These are phyloP conservation scores for Pyropia yezoensis DNA, from an alignment of 23 red algal species.

Conservation along the genomic window DNA sequence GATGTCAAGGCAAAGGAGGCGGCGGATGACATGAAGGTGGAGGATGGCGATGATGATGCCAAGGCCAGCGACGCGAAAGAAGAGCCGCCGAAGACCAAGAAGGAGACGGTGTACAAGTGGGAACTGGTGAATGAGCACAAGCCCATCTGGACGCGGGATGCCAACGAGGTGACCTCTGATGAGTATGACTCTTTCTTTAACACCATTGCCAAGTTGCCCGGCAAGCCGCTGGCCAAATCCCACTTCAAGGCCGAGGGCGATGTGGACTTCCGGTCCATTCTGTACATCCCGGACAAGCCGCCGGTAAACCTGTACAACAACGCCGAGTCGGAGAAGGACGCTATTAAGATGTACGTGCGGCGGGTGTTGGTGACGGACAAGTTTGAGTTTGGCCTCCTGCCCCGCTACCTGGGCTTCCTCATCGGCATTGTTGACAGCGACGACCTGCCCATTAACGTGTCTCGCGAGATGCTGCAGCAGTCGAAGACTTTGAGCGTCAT, in stretches of 20 bases:
- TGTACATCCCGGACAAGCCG: conserved; percentile 76
- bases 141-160: conserved; percentile 82
- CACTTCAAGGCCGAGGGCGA: conserved; percentile 95
- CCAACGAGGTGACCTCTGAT: conserved; percentile 48
- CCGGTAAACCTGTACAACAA: conserved; percentile 57
- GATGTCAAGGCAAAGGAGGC: conserved; percentile 15
- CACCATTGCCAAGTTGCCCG: conserved; percentile 30
- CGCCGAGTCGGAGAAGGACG: conserved; percentile 52
- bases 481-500: conserved; percentile 66
- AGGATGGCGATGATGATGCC: conserved; percentile 36
- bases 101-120: conserved; percentile 36
- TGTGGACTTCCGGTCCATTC: conserved; percentile 72
- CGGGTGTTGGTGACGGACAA: conserved; percentile 81
- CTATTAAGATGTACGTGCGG: conserved; percentile 73
- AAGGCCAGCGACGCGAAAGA: background rate
- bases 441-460: conserved; percentile 92
- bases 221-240: conserved; percentile 38
- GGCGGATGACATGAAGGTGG: conserved; percentile 60
- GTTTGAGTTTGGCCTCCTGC: conserved; percentile 65
- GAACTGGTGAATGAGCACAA: conserved; percentile 63
- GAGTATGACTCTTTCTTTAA: conserved; percentile 77
- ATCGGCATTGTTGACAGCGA: conserved; percentile 86
- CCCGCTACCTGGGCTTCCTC: conserved; percentile 66
- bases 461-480: conserved; percentile 82
- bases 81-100: conserved; percentile 38